Evolutionary conservation across 1,284 basidiomycete species (phyloP).

Genomic region (Boletellus deceptivus): DNA sequence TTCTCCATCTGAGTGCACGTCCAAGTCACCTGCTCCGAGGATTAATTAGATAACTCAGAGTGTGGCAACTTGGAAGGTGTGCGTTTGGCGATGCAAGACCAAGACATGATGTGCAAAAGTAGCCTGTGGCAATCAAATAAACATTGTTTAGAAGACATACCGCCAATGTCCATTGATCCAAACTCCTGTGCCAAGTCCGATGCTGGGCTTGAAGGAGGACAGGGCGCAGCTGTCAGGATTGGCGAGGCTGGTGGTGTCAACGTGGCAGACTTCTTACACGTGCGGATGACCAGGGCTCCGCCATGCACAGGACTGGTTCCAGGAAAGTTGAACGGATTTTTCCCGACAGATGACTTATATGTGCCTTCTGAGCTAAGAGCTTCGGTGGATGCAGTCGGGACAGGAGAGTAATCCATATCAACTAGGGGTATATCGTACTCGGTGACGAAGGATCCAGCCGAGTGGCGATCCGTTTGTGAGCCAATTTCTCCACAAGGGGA

Average conservation of each 20-base stretch:
- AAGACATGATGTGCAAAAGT: not conserved
- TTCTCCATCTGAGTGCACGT: slow-evolving; percentile 12
- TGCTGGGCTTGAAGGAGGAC: slow-evolving; percentile 18
- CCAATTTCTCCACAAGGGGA: not conserved
- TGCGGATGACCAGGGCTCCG: not conserved
- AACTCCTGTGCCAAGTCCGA: slow-evolving; percentile 21
- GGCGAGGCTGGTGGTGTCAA: slow-evolving; percentile 5
- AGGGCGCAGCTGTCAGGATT: not conserved
- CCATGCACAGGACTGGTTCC: slow-evolving; percentile 18
- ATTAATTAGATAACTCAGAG: slow-evolving; percentile 11
- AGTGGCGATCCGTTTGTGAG: not conserved
- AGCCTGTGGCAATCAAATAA: slow-evolving; percentile 2
- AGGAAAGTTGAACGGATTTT: slow-evolving; percentile 7
- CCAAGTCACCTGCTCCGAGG: slow-evolving; percentile 11
- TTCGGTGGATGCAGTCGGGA: not conserved
- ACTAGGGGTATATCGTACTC: slow-evolving; percentile 18
- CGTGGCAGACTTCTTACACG: not conserved
- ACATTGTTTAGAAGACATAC: slow-evolving; percentile 20
- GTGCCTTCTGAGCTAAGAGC: not conserved
- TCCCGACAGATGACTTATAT: slow-evolving; percentile 7
- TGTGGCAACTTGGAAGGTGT: not conserved
- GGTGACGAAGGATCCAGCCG: slow-evolving; percentile 15
- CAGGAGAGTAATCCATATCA: slow-evolving; percentile 3
- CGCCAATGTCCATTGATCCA: slow-evolving; percentile 25
- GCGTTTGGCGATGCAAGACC: slow-evolving; percentile 1